Evolutionary conservation across 176 grass and related monocot genomes (phyloP), one percentile per base, ranked within the genome.

Genomic region (Panicum miliaceum): DNA sequence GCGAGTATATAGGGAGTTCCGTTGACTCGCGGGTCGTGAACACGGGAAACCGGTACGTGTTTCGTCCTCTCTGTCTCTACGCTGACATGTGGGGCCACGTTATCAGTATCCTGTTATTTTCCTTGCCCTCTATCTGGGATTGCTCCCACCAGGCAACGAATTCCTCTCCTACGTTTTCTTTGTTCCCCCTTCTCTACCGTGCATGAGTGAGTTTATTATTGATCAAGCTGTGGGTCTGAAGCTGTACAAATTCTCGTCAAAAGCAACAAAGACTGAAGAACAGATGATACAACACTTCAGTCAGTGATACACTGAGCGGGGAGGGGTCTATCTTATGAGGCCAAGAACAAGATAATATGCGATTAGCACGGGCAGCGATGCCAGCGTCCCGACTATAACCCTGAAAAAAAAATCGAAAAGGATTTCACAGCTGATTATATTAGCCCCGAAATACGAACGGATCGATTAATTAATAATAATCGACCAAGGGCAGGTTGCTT

Each of bases 331-430:
- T 82, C 78, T 76, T 51, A 94, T 79, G 9, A 92, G 80, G 12
- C 81, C 87, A 72, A 94, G 82, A 63, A 51, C 26, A 56, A 76
- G 20, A 35, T 90, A 92, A 16, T 84, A 94, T 9, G 70, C 81
- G 35, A 88, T 79, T 32, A 94, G 15, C 62, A 94, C 90, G 2
- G 90, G 92, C 62, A 92, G 70, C 5, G 92, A 94, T 52, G 63
- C 87, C 52, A 91, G n/a, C 1, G 89, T 94, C 82, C 92, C 92
- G 42, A 91, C 84, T 76, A 94, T 94, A 59, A 94, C 72, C 57
- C 92, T 94, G 70, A 70, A 88, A 81, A 20, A 79, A 51, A 32
- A 32, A 32, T 57, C 29, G 35, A 27, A 25, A 13, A 22, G 6
- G 2, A 46, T 71, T 12, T 3, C n/a, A 27, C 4, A 13, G 3